phyloP scores from a whole-genome alignment of 768 basidiomycete genomes.

The Calocybe cyanea region DNA sequence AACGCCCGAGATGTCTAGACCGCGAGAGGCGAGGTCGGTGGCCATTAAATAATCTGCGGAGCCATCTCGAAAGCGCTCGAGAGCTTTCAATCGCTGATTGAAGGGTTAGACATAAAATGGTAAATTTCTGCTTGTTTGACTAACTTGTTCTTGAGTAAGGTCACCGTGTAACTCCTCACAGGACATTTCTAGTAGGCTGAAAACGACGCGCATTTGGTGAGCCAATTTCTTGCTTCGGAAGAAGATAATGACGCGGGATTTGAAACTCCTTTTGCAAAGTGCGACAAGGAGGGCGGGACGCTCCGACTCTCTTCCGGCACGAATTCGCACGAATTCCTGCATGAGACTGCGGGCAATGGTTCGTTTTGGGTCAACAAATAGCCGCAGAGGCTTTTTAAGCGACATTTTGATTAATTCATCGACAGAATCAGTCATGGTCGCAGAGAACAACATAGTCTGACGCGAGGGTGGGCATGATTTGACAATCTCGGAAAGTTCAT shows the following conservation, averaged over 20 bases:
- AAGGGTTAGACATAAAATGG: slow-evolving; percentile 4
- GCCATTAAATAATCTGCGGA: slow-evolving; percentile 91
- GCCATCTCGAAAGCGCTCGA: slow-evolving; percentile 86
- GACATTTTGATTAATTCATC: slow-evolving; percentile 92
- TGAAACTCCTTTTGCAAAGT: slow-evolving; percentile 87
- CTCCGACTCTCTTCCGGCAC: slow-evolving; percentile 73
- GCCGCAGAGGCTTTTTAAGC: slow-evolving; percentile 85
- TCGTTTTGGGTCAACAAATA: slow-evolving; percentile 94
- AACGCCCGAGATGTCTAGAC: slow-evolving; percentile 96
- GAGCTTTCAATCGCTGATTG: slow-evolving; percentile 73
- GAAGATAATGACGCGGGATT: slow-evolving; percentile 83
- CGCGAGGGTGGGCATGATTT: slow-evolving; percentile 82
- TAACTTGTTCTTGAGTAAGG: slow-evolving; percentile 91
- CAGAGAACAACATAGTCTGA: slow-evolving; percentile 98
- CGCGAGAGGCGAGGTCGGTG: slow-evolving; percentile 92
- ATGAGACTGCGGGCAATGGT: slow-evolving; percentile 80
- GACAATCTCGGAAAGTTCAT: slow-evolving; percentile 92
- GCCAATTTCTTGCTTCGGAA: slow-evolving; percentile 95
- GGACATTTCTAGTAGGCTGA: slow-evolving; percentile 83
- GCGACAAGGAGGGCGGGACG: slow-evolving; percentile 74
- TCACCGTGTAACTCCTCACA: slow-evolving; percentile 95
- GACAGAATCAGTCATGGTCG: slow-evolving; percentile 97
- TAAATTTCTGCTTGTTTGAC: slow-evolving; percentile 8
- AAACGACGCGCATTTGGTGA: slow-evolving; percentile 94
- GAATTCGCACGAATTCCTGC: slow-evolving; percentile 94